phyloP scores from a whole-genome alignment of 2,329 filamentous ascomycete species.

The Diaporthe destruens region DNA sequence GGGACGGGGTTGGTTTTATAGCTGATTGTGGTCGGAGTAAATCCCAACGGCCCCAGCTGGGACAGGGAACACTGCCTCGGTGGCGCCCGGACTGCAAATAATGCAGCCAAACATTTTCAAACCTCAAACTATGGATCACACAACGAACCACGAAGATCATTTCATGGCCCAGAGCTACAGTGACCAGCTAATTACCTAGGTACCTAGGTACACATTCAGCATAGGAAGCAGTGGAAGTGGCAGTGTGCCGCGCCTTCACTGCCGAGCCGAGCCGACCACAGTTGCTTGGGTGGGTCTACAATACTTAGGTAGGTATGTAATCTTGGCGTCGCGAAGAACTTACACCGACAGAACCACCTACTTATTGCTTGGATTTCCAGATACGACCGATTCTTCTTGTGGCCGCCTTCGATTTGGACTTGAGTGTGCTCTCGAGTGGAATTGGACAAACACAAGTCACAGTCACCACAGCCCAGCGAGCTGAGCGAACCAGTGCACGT shows the following conservation, averaged over 20 bases:
- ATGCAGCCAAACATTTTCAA: background rate
- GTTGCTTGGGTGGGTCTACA: slow-evolving; percentile 12
- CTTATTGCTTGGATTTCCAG: background rate
- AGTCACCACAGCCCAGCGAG: background rate
- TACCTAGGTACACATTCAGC: too few species aligned
- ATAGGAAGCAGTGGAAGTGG: background rate
- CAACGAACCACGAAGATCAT: background rate
- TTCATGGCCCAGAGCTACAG: background rate
- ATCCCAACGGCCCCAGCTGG: background rate
- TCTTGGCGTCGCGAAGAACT: background rate
- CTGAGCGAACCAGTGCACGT: background rate
- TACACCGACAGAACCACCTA: background rate
- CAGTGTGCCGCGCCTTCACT: background rate
- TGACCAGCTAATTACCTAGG: background rate
- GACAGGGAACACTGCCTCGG: too few species aligned
- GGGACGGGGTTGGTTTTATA: background rate
- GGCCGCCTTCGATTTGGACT: background rate
- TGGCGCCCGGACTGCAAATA: background rate
- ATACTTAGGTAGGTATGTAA: background rate
- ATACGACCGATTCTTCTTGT: background rate
- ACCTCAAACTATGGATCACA: background rate
- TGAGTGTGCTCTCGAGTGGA: background rate
- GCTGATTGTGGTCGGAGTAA: background rate
- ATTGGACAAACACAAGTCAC: background rate
- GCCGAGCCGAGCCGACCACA: slow-evolving; percentile 35